These are phyloP conservation scores for Paradendryphiella salina DNA, from an alignment of 2,329 filamentous ascomycete species.

Conservation along the genomic window DNA sequence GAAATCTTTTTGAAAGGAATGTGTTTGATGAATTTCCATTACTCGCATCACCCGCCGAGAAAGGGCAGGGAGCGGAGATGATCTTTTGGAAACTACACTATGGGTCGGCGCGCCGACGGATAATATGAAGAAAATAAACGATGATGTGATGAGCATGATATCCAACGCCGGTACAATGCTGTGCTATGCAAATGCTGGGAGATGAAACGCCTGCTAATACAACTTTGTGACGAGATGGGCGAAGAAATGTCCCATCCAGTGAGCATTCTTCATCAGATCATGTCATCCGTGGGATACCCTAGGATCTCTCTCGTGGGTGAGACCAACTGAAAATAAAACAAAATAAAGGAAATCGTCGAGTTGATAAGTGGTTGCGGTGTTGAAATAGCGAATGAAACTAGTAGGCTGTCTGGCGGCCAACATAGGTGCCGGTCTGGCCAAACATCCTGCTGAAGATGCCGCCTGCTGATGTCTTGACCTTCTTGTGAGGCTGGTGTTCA, in stretches of 20 bases:
- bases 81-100: constrained; percentile 2
- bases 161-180: constrained; percentile 13
- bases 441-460: constrained; percentile 48
- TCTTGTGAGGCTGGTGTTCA: constrained; percentile 48
- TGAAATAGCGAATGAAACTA: constrained; percentile 34
- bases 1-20: too few relatives aligned
- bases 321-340: constrained; percentile 8
- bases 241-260: constrained; percentile 17
- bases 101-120: constrained; percentile 11
- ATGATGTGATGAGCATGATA: constrained; percentile 10
- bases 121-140: not conserved
- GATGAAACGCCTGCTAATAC: constrained; percentile 9
- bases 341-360: constrained; percentile 23
- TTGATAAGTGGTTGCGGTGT: constrained; percentile 29
- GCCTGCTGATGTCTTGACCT: constrained; percentile 43
- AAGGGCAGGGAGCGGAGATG: constrained; percentile 6
- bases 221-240: constrained; percentile 10
- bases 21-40: constrained; percentile 6
- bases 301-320: not conserved
- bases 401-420: constrained; percentile 36
- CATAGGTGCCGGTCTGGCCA: constrained; percentile 33
- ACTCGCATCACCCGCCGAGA: constrained; percentile 12
- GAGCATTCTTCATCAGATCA: constrained; percentile 13
- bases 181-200: constrained; percentile 12
- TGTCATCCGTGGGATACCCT: constrained; percentile 3